Evolutionary conservation across 2,329 filamentous ascomycete species (phyloP).

Genomic region (Claviceps maximensis): DNA sequence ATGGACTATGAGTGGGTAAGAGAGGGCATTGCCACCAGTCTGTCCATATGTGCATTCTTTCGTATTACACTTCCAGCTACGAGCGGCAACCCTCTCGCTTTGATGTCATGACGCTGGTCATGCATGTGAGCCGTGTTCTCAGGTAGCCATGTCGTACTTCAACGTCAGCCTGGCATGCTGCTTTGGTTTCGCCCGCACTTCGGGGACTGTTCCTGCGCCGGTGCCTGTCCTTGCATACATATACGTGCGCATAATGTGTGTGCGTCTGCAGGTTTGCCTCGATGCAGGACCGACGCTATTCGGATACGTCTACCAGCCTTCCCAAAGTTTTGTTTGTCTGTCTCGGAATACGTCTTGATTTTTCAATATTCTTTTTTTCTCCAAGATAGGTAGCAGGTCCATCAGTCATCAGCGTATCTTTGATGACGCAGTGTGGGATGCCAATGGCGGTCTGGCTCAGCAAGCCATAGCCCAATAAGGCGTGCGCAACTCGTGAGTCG

Average conservation of each 20-base stretch:
- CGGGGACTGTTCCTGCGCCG: not conserved
- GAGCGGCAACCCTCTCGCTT: not conserved
- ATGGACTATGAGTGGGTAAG: not conserved
- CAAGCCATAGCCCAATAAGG: too few species aligned
- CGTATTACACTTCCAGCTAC: not conserved
- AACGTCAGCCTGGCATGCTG: not conserved
- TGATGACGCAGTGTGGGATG: not conserved
- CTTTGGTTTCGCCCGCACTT: too few species aligned
- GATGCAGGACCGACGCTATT: not conserved
- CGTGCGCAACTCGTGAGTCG: too few species aligned
- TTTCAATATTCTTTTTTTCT: too few species aligned
- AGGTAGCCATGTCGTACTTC: not conserved
- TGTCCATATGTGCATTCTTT: not conserved
- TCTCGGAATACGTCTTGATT: not conserved
- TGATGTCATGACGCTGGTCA: not conserved
- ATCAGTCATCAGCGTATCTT: not conserved
- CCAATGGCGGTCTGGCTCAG: not conserved
- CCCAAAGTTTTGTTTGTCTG: not conserved
- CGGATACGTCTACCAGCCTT: not conserved
- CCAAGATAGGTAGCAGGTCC: too few species aligned
- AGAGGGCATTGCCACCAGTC: not conserved
- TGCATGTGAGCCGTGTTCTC: not conserved
- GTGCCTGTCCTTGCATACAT: not conserved
- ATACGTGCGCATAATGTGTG: too few species aligned
- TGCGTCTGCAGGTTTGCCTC: constrained; percentile 2